Evolutionary conservation across 2,329 filamentous ascomycete genomes (phyloP).

Genomic region (Atkinsonella texensis): DNA sequence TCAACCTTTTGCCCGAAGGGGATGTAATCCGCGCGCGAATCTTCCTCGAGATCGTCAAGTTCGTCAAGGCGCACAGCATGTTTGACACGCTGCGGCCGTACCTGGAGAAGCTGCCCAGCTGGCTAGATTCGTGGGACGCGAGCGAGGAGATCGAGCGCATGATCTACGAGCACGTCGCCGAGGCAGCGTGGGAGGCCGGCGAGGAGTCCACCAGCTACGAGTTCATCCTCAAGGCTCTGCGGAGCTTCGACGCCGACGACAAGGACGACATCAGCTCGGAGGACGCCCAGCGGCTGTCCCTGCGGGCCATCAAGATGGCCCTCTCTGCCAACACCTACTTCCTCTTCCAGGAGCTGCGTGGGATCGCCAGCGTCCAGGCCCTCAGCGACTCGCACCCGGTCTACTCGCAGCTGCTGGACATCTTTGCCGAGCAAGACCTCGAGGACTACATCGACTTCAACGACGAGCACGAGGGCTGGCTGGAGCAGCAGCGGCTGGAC

Average conservation of each 20-base stretch:
- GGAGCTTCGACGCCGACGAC: conserved; percentile 45
- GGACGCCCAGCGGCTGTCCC: conserved; percentile 47
- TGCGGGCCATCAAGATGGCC: conserved; percentile 43
- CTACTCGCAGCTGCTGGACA: conserved; percentile 85
- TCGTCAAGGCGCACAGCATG: conserved; percentile 62
- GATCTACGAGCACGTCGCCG: conserved; percentile 71
- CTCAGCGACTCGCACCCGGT: conserved; percentile 73
- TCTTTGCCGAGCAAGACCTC: conserved; percentile 87
- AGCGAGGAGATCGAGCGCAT: conserved; percentile 74
- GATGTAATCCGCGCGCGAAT: conserved; percentile 81
- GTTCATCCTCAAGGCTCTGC: conserved; percentile 51
- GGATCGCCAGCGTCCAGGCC: conserved; percentile 72
- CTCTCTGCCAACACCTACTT: conserved; percentile 45
- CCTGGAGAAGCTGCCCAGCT: conserved; percentile 68
- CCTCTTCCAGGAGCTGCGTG: conserved; percentile 71
- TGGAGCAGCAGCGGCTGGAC: conserved; percentile 65
- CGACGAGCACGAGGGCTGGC: conserved; percentile 76
- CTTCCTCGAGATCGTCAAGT: conserved; percentile 75
- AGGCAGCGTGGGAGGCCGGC: conserved; percentile 65
- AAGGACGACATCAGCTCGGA: conserved; percentile 44
- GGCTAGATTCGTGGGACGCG: conserved; percentile 74
- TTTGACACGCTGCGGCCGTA: conserved; percentile 79
- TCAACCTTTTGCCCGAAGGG: conserved; percentile 75
- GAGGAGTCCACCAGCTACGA: conserved; percentile 60
- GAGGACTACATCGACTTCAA: conserved; percentile 95